A percentile compares a stretch with the other conserved stretches of the same genome.
Evolutionary conservation across 2,329 filamentous ascomycete genomes (phyloP).

Genomic region (Trichoderma simmonsii): DNA sequence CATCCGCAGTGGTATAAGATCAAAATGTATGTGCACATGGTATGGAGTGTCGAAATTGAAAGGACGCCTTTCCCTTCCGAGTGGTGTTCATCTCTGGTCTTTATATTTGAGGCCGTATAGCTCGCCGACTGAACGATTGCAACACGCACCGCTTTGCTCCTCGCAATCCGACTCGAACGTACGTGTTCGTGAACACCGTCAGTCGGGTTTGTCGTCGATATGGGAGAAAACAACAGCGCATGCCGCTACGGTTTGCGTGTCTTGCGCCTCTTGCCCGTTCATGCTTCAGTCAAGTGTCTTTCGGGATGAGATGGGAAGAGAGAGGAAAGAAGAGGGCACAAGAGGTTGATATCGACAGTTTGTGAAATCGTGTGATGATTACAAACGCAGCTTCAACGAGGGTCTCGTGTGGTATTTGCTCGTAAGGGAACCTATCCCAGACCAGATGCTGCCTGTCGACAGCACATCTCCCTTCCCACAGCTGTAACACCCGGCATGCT

Average conservation of each 20-base stretch:
- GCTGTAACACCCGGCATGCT: slow-evolving; percentile 11
- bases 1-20: slow-evolving; percentile 30
- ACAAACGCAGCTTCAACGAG: not conserved
- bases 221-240: not conserved
- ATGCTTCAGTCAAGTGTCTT: not conserved
- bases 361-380: not conserved
- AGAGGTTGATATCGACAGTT: not conserved
- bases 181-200: not conserved
- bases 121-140: not conserved
- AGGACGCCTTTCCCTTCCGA: not conserved
- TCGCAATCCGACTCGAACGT: not conserved
- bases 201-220: not conserved
- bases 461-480: not conserved
- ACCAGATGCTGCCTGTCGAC: not conserved
- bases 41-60: not conserved
- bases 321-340: not conserved
- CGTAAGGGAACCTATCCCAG: not conserved
- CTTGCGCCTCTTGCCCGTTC: not conserved
- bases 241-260: not conserved
- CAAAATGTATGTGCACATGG: slow-evolving; percentile 32
- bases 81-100: not conserved
- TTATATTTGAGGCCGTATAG: not conserved
- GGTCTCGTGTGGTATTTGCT: not conserved
- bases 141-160: not conserved
- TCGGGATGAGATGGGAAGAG: not conserved